Conservation (phyloP, 257 asterid species). For the Galeopsis tetrahit region DNA sequence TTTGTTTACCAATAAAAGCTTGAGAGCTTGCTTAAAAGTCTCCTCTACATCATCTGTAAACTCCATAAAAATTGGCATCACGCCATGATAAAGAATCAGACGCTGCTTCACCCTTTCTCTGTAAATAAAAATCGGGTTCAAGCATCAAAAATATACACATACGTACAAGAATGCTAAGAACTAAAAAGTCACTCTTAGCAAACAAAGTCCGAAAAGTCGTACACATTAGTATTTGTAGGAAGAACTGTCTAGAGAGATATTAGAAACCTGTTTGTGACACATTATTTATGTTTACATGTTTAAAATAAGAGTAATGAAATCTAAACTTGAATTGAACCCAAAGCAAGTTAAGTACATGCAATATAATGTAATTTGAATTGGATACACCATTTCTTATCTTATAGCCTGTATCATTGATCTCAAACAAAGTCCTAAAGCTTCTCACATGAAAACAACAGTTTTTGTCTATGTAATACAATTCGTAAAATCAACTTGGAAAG, state of each 20-base stretch:
- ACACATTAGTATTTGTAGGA: background rate
- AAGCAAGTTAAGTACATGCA: too few species aligned
- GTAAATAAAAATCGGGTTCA: conserved; percentile 28
- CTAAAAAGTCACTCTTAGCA: background rate
- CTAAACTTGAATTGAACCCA: background rate
- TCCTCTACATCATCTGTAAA: conserved; percentile 89
- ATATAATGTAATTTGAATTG: background rate
- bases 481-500: background rate
- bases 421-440: background rate
- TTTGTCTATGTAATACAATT: background rate
- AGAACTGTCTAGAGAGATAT: background rate
- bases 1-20: conserved; percentile 67
- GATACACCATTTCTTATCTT: background rate
- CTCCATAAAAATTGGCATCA: conserved; percentile 84
- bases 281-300: background rate
- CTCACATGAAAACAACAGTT: conserved; percentile 11
- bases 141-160: background rate
- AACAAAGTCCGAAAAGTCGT: background rate
- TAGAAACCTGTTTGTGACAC: background rate
- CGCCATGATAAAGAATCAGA: conserved; percentile 84
- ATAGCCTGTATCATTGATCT: background rate
- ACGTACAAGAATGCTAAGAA: conserved; percentile 10
- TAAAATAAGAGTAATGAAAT: background rate
- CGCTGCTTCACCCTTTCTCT: conserved; percentile 96
- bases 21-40: conserved; percentile 86